Evolutionary conservation across 352 stramenopile species (phyloP).

Genomic region (Phytophthora europaea): DNA sequence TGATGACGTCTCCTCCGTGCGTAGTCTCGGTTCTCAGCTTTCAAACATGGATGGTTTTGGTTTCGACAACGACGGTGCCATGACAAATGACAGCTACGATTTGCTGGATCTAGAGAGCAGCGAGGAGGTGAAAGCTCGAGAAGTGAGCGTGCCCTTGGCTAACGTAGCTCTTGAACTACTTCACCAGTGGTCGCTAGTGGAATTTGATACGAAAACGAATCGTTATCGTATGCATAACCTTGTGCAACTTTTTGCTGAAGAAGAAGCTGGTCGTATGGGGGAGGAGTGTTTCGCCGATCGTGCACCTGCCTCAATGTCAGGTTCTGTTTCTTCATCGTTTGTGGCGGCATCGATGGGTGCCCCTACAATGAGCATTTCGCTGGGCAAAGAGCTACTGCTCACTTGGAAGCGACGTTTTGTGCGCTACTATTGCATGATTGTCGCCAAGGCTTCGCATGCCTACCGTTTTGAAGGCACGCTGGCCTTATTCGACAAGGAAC

Average conservation of each 20-base stretch:
- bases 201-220: conserved; percentile 75
- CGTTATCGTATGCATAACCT: conserved; percentile 89
- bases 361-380: conserved; percentile 40
- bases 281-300: conserved; percentile 52
- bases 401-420: conserved; percentile 88
- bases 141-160: conserved; percentile 53
- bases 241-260: conserved; percentile 86
- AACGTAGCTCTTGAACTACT: conserved; percentile 68
- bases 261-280: conserved; percentile 71
- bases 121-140: conserved; percentile 71
- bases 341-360: conserved; percentile 43
- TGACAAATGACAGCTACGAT: conserved; percentile 84
- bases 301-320: conserved; percentile 16
- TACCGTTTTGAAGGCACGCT: conserved; percentile 83
- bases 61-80: conserved; percentile 83
- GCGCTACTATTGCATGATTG: conserved; percentile 87
- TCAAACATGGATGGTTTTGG: conserved; percentile 76
- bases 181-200: conserved; percentile 85
- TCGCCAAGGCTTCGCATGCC: conserved; percentile 77
- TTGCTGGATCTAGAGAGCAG: conserved; percentile 77
- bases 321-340: conserved; percentile 46
- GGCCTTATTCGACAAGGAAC: conserved; percentile 81
- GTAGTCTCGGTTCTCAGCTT: conserved; percentile 74
- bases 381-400: conserved; percentile 73
- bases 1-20: conserved; percentile 63